These are phyloP conservation scores for Themeda triandra DNA, from an alignment of 176 grass and related monocot species.

Conservation along the genomic window DNA sequence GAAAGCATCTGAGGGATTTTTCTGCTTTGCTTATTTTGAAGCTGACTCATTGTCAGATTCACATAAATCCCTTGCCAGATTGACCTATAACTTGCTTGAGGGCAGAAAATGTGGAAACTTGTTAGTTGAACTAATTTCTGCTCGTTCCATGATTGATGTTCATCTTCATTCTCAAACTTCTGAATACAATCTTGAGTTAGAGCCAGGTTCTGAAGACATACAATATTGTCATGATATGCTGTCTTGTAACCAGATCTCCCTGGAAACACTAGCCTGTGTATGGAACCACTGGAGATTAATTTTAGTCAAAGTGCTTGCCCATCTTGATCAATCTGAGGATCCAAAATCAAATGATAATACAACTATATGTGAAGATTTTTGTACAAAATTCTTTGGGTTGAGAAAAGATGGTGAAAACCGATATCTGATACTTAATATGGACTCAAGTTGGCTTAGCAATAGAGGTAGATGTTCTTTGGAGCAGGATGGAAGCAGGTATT, in stretches of 20 bases:
- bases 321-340: slow-evolving; percentile 2
- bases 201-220: slow-evolving; percentile 16
- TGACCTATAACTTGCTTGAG: slow-evolving; percentile 40
- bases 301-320: slow-evolving; percentile 23
- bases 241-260: slow-evolving; percentile 26
- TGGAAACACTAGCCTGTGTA: slow-evolving; percentile 37
- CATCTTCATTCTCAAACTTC: slow-evolving; percentile 31
- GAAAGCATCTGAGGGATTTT: slow-evolving; percentile 38
- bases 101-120: slow-evolving; percentile 34
- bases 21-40: slow-evolving; percentile 41
- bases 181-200: slow-evolving; percentile 30
- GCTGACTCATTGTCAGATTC: slow-evolving; percentile 48
- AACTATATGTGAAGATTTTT: slow-evolving; percentile 46
- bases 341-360: neutral
- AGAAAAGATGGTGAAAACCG: slow-evolving; percentile 30
- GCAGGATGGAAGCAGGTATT: slow-evolving; percentile 21
- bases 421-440: slow-evolving; percentile 48
- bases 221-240: slow-evolving; percentile 27
- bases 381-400: slow-evolving; percentile 60
- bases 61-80: slow-evolving; percentile 21
- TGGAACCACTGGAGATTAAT: slow-evolving; percentile 60
- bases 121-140: slow-evolving; percentile 37
- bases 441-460: slow-evolving; percentile 54
- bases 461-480: slow-evolving; percentile 26
- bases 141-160: slow-evolving; percentile 56